phyloP scores from a whole-genome alignment of 2,329 filamentous ascomycete species.

The Hypocrella siamensis region DNA sequence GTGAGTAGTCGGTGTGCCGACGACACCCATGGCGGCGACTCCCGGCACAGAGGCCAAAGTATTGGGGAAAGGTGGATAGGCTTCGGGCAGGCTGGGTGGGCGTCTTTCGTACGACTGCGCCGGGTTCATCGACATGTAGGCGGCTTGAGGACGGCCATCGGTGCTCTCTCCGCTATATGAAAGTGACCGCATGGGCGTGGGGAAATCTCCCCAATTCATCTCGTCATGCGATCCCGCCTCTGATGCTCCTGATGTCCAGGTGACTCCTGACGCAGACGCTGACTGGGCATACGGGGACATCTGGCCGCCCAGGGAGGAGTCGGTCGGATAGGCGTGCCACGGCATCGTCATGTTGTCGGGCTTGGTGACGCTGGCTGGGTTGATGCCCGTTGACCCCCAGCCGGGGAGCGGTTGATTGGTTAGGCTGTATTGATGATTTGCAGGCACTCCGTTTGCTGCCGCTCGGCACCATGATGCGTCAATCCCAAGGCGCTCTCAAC shows the following conservation, averaged over 20 bases:
- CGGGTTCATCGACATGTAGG: constrained; percentile 25
- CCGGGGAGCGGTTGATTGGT: constrained; percentile 19
- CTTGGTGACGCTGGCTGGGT: constrained; percentile 22
- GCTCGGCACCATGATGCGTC: constrained; percentile 16
- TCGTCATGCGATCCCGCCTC: constrained; percentile 26
- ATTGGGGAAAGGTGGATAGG: constrained; percentile 25
- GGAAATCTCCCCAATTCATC: constrained; percentile 27
- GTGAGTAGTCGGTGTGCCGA: constrained; percentile 12
- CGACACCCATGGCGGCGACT: constrained; percentile 18
- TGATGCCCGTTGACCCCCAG: constrained; percentile 30
- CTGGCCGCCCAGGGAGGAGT: constrained; percentile 32
- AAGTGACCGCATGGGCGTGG: constrained; percentile 27
- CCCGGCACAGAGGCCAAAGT: constrained; percentile 19
- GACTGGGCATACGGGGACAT: constrained; percentile 33
- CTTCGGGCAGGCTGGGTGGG: constrained; percentile 23
- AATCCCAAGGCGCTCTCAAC: not conserved
- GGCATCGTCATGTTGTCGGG: constrained; percentile 24
- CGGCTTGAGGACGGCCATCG: constrained; percentile 16
- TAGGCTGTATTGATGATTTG: constrained; percentile 21
- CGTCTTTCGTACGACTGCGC: constrained; percentile 27
- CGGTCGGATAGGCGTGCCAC: constrained; percentile 35
- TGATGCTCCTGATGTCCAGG: constrained; percentile 23
- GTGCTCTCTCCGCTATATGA: constrained; percentile 30
- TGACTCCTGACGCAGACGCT: constrained; percentile 19
- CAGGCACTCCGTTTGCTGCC: constrained; percentile 15